Percentiles rank a stretch among this genome's conserved stretches.
phyloP scores from a whole-genome alignment of 192 early-diverging fungal species.

The Rhizoclosmatium sp. region DNA sequence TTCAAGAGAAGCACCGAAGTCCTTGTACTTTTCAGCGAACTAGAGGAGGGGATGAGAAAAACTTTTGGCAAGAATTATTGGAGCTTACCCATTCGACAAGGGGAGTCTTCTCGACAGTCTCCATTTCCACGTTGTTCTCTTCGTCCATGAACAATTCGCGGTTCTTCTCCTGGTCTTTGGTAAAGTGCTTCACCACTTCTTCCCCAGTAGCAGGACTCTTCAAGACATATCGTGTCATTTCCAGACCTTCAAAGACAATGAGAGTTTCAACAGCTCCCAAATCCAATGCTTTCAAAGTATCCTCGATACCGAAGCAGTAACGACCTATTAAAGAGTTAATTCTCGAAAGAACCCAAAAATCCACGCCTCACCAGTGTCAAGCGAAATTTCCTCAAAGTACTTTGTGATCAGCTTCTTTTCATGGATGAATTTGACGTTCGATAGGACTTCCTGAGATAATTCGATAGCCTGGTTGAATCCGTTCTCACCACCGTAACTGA shows the following conservation, averaged over 20 bases:
- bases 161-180: constrained; percentile 85
- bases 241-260: constrained; percentile 97
- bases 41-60: constrained; percentile 20
- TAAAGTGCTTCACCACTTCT: constrained; percentile 77
- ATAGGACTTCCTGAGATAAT: constrained; percentile 85
- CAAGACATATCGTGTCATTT: constrained; percentile 78
- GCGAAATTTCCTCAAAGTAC: constrained; percentile 98
- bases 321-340: constrained; percentile 65
- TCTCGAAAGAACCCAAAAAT: constrained; percentile 9
- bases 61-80: background rate
- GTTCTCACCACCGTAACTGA: constrained; percentile 99
- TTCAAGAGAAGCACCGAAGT: constrained; percentile 93
- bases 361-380: constrained; percentile 68
- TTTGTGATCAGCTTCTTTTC: constrained; percentile 96
- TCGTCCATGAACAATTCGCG: constrained; percentile 73
- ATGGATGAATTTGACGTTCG: constrained; percentile 98
- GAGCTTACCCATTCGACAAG: constrained; percentile 87
- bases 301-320: constrained; percentile 94
- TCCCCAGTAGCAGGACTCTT: constrained; percentile 75
- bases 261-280: constrained; percentile 98
- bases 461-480: constrained; percentile 99
- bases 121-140: constrained; percentile 76
- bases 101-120: constrained; percentile 79
- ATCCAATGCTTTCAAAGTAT: constrained; percentile 95
- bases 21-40: constrained; percentile 96